phyloP scores from a whole-genome alignment of 345 rosid genomes.

The Excoecaria cochinchinensis region DNA sequence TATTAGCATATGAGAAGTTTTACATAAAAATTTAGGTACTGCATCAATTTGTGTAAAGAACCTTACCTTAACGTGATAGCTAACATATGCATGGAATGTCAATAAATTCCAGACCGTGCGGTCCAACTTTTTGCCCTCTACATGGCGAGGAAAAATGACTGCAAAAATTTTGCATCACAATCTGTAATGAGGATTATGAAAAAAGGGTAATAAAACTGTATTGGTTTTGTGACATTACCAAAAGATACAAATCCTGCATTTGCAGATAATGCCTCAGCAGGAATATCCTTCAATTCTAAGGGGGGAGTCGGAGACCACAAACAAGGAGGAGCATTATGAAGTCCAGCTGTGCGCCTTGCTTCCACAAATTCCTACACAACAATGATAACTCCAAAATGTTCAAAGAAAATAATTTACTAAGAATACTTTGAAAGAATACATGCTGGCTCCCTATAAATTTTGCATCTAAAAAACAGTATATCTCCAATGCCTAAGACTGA shows the following conservation, averaged over 20 bases:
- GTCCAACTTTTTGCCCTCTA: conserved; percentile 83
- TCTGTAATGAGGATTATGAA: conserved; percentile 13
- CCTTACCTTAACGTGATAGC: conserved; percentile 89
- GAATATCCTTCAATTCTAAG: conserved; percentile 61
- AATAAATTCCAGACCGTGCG: conserved; percentile 87
- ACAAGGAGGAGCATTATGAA: conserved; percentile 84
- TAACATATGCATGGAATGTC: conserved; percentile 92
- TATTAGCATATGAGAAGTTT: background rate
- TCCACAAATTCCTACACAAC: conserved; percentile 80
- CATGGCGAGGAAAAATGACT: conserved; percentile 88
- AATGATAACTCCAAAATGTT: conserved; percentile 12
- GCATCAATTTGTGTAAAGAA: conserved; percentile 11
- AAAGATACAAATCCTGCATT: conserved; percentile 97
- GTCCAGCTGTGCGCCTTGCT: conserved; percentile 78
- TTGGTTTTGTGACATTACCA: conserved; percentile 45
- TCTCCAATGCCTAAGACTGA: background rate
- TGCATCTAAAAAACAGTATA: background rate
- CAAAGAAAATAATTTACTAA: conserved; percentile 14
- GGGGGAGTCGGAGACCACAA: conserved; percentile 82
- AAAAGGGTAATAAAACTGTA: background rate
- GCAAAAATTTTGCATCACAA: conserved; percentile 23
- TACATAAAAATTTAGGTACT: background rate
- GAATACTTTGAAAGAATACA: background rate
- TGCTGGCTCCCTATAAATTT: background rate
- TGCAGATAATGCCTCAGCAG: conserved; percentile 69